These are phyloP conservation scores for Boletus sp. DNA, from an alignment of 768 basidiomycete genomes.

Conservation along the genomic window DNA sequence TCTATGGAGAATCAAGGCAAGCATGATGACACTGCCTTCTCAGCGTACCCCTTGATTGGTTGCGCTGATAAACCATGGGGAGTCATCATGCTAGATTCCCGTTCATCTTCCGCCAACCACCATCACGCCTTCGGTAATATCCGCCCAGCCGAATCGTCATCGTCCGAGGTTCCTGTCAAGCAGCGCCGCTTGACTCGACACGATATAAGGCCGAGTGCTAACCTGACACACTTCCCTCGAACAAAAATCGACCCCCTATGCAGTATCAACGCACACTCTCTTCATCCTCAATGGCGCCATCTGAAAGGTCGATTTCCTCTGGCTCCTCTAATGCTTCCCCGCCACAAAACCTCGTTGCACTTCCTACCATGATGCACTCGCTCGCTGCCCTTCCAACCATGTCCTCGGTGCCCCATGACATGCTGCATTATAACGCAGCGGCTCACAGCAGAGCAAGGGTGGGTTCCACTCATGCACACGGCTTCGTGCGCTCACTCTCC, in stretches of 20 bases:
- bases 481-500: conserved; percentile 4
- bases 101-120: conserved; percentile 28
- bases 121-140: conserved; percentile 38
- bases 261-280: conserved; percentile 31
- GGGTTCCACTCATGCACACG: neutral
- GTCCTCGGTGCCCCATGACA: conserved; percentile 30
- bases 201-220: conserved; percentile 25
- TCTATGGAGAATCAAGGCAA: conserved; percentile 20
- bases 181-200: conserved; percentile 24
- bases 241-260: conserved; percentile 23
- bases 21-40: conserved; percentile 28
- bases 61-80: conserved; percentile 32
- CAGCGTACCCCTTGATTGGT: conserved; percentile 32
- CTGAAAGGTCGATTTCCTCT: conserved; percentile 34
- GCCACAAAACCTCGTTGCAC: conserved; percentile 27
- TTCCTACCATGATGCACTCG: conserved; percentile 35
- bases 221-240: conserved; percentile 7
- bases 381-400: conserved; percentile 32
- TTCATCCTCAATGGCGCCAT: conserved; percentile 33
- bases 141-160: conserved; percentile 26
- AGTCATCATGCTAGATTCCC: conserved; percentile 35
- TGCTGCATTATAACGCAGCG: conserved; percentile 32
- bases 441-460: conserved; percentile 33
- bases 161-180: conserved; percentile 18
- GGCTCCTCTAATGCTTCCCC: conserved; percentile 32